A percentile compares a stretch with the other conserved stretches of the same genome.
These are phyloP conservation scores for Trichoderma cornu-damae DNA, from an alignment of 2,329 filamentous ascomycete species.

Conservation along the genomic window DNA sequence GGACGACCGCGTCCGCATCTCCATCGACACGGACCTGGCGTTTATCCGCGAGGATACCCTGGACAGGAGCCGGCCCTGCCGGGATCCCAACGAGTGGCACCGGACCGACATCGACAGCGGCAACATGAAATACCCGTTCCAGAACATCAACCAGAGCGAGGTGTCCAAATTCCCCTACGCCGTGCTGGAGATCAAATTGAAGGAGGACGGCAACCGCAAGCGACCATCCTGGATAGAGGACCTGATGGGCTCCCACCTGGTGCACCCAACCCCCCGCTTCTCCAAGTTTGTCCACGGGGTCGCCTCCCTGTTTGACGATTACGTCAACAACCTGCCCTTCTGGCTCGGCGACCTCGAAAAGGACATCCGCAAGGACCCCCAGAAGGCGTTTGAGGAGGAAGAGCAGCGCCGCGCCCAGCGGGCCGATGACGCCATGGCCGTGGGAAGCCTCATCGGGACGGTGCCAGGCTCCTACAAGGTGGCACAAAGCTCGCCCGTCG, in stretches of 20 bases:
- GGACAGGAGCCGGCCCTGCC: constrained; percentile 78
- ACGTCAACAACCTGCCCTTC: constrained; percentile 93
- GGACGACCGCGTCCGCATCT: constrained; percentile 84
- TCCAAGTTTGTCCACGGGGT: constrained; percentile 97
- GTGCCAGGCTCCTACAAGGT: constrained; percentile 51
- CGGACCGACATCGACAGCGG: constrained; percentile 80
- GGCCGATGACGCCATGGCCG: constrained; percentile 80
- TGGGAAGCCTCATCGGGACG: constrained; percentile 77
- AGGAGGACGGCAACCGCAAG: constrained; percentile 59
- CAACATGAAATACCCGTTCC: constrained; percentile 82
- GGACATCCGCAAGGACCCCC: constrained; percentile 90
- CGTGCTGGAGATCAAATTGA: constrained; percentile 87
- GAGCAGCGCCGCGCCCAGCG: constrained; percentile 75
- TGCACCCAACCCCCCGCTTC: constrained; percentile 84
- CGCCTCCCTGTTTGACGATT: constrained; percentile 86
- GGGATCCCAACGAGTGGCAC: constrained; percentile 86
- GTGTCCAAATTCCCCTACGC: constrained; percentile 87
- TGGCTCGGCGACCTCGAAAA: constrained; percentile 90
- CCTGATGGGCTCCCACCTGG: constrained; percentile 84
- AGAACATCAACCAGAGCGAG: constrained; percentile 81
- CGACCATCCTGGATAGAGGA: constrained; percentile 84
- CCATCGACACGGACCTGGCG: constrained; percentile 86
- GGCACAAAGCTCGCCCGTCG: constrained; percentile 60
- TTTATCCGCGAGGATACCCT: constrained; percentile 77
- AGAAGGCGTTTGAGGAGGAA: constrained; percentile 84